Evolutionary conservation across 352 stramenopile species (phyloP).

Genomic region (Phytophthora meadii): DNA sequence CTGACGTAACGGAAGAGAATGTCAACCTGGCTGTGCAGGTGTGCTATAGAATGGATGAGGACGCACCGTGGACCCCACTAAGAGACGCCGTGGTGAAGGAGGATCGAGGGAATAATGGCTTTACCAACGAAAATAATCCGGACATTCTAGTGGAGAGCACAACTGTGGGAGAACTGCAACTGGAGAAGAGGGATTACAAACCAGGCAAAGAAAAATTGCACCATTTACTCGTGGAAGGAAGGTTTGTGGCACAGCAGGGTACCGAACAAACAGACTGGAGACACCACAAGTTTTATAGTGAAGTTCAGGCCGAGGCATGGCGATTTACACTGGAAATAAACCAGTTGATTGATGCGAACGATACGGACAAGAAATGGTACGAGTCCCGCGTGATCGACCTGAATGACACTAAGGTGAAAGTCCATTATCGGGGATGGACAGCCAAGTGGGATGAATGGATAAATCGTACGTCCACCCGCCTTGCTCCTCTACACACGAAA

Average conservation of each 20-base stretch:
- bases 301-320: constrained; percentile 69
- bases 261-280: constrained; percentile 48
- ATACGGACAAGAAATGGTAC: constrained; percentile 86
- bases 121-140: constrained; percentile 6
- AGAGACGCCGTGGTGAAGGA: constrained; percentile 32
- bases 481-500: constrained; percentile 92
- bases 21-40: constrained; percentile 49
- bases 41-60: constrained; percentile 52
- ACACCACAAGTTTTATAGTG: constrained; percentile 64
- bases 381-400: constrained; percentile 70
- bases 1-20: constrained; percentile 38
- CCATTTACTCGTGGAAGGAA: constrained; percentile 66
- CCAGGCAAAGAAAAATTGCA: constrained; percentile 67
- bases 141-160: constrained; percentile 32
- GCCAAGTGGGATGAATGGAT: constrained; percentile 98
- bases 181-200: constrained; percentile 65
- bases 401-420: constrained; percentile 63
- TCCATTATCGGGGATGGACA: constrained; percentile 98
- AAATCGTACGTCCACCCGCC: constrained; percentile 79
- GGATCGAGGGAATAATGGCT: constrained; percentile 20
- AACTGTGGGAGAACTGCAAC: constrained; percentile 54
- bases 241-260: constrained; percentile 21
- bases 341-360: constrained; percentile 76
- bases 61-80: constrained; percentile 52
- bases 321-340: constrained; percentile 55